phyloP scores from a whole-genome alignment of 495 filamentous ascomycete species.

The Penicillium riverlandense region DNA sequence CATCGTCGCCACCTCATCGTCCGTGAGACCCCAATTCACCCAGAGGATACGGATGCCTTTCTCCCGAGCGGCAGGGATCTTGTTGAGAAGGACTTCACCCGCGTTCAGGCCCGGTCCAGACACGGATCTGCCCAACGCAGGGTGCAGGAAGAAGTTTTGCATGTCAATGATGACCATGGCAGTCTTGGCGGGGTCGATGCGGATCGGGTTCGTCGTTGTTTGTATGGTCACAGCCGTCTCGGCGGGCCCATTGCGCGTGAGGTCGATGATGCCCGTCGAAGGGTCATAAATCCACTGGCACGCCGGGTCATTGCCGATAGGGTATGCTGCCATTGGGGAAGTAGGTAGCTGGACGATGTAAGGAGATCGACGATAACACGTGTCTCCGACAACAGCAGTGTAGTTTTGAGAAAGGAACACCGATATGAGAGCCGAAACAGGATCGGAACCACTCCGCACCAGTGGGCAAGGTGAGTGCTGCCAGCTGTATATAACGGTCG shows the following conservation, averaged over 20 bases:
- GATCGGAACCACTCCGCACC: too few species aligned
- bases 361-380: too few species aligned
- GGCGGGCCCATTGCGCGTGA: slow-evolving; percentile 1
- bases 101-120: slow-evolving; percentile 17
- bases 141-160: slow-evolving; percentile 55
- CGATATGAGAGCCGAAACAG: too few species aligned
- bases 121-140: slow-evolving; percentile 19
- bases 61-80: slow-evolving; percentile 36
- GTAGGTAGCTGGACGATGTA: too few species aligned
- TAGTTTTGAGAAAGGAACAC: too few species aligned
- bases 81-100: slow-evolving; percentile 19
- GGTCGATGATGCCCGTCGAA: slow-evolving; percentile 3
- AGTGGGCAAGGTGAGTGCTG: too few species aligned
- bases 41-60: slow-evolving; percentile 46
- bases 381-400: too few species aligned
- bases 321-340: too few species aligned
- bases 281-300: slow-evolving; percentile 6
- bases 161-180: slow-evolving; percentile 54
- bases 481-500: too few species aligned
- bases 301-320: not conserved
- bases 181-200: slow-evolving; percentile 29
- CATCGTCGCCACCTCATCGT: slow-evolving; percentile 42
- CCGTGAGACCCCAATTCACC: slow-evolving; percentile 55
- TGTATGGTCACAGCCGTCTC: not conserved
- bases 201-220: slow-evolving; percentile 21